Evolutionary conservation across 371 early-diverging fungal species (phyloP), one percentile per base, ranked within the genome.

Genomic region (Mortierella sp.): DNA sequence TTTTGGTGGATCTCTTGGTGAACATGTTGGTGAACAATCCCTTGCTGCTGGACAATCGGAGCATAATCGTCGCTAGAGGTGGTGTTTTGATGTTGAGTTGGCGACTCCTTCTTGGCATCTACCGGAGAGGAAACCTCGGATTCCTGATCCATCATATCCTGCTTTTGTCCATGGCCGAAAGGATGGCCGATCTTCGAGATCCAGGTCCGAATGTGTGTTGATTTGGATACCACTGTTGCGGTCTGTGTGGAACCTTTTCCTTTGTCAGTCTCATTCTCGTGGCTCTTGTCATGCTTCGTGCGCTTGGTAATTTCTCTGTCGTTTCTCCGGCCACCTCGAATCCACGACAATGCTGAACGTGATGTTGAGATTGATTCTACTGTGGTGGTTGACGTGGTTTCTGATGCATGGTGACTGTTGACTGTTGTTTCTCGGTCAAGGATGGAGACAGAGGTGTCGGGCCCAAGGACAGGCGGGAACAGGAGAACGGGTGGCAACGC

Each of bases 1-100:
- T 69, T 69, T 46, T 67, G 60, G 37, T 69, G 69, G 17, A 62
- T 58, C 21, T 69, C 67, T 24, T 67, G 67, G 39, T 63, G 64
- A 7, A 64, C 37, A 45, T n/a, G n/a, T n/a, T n/a, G n/a, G n/a
- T n/a, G n/a, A n/a, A n/a, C n/a, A n/a, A 64, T 52, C 53, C 61
- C 71, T 43, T 63, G 58, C 19, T 63, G 43, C 52, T 56, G 55
- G 14, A 47, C 45, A 2, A 60, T 60, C 4, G 71, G 54, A 13
- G n/a, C n/a, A n/a, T n/a, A n/a, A n/a, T 13, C 56, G 28, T 19
- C 39, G 47, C 31, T 52, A 22, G 9, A 46, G 25, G 17, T 21
- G 10, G 4, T 48, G 57, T 13, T 29, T 21, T 8, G 25, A 31
- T 22, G 48, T 2, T 47, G 19, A 6, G 6, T 45, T 45, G 45